Percentiles rank a stretch among this genome's conserved stretches.
Evolutionary conservation across 768 basidiomycete genomes (phyloP).

Genomic region (Leccinum ochraceum): DNA sequence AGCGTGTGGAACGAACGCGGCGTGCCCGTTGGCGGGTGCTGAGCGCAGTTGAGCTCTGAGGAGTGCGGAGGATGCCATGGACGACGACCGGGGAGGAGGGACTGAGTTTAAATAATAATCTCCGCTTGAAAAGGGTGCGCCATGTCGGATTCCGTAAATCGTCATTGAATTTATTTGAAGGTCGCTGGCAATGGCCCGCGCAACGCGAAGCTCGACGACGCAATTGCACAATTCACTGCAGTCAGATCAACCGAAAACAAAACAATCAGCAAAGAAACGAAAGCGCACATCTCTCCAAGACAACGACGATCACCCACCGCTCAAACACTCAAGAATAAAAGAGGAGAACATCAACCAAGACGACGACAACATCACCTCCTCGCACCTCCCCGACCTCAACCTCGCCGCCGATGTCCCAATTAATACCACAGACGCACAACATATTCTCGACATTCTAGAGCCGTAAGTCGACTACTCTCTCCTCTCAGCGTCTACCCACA

Average conservation of each 20-base stretch:
- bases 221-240: constrained; percentile 37
- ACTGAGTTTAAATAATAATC: constrained; percentile 29
- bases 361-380: constrained; percentile 20
- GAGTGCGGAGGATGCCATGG: constrained; percentile 40
- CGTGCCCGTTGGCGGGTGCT: constrained; percentile 71
- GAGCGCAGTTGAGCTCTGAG: constrained; percentile 54
- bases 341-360: constrained; percentile 31
- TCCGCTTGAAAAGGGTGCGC: constrained; percentile 18
- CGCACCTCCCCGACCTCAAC: constrained; percentile 30
- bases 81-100: background rate
- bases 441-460: constrained; percentile 61
- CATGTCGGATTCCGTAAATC: constrained; percentile 19
- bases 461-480: constrained; percentile 38
- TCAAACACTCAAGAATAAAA: constrained; percentile 51
- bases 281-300: constrained; percentile 52
- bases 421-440: constrained; percentile 44
- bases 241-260: constrained; percentile 31
- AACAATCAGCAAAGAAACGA: constrained; percentile 56
- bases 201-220: constrained; percentile 64
- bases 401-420: constrained; percentile 52
- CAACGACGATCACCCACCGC: constrained; percentile 47
- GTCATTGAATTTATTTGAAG: constrained; percentile 23
- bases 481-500: background rate
- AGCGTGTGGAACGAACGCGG: constrained; percentile 72
- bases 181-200: constrained; percentile 63